Percentiles rank a stretch among this genome's conserved stretches.
phyloP scores from a whole-genome alignment of 352 stramenopile species.

The Pythium vanterpoolii region DNA sequence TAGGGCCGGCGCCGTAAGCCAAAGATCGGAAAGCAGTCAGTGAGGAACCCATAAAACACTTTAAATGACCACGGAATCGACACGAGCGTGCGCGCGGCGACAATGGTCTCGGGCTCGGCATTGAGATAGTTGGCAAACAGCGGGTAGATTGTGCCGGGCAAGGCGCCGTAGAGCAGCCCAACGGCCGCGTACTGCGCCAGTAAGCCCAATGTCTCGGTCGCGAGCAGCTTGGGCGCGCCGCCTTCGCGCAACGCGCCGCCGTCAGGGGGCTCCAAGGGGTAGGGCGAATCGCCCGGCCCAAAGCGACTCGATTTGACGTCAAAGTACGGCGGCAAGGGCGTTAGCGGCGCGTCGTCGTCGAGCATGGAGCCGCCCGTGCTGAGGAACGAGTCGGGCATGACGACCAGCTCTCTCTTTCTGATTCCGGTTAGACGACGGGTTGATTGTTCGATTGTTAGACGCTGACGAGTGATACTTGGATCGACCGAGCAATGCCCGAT shows the following conservation, averaged over 20 bases:
- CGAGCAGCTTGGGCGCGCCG: slow-evolving; percentile 22
- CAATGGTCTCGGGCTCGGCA: slow-evolving; percentile 22
- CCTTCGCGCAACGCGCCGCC: slow-evolving; percentile 28
- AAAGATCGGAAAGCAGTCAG: slow-evolving; percentile 28
- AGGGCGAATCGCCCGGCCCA: background rate
- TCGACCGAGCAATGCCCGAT: background rate
- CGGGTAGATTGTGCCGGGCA: slow-evolving; percentile 29
- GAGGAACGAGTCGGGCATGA: slow-evolving; percentile 2
- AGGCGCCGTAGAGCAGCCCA: slow-evolving; percentile 24
- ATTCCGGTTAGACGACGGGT: background rate
- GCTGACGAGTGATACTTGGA: background rate
- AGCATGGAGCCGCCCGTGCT: slow-evolving; percentile 3
- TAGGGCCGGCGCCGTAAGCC: slow-evolving; percentile 28
- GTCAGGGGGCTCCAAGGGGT: background rate
- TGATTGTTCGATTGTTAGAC: background rate
- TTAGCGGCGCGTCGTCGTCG: slow-evolving; percentile 3
- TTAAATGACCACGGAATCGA: slow-evolving; percentile 38
- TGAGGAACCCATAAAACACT: slow-evolving; percentile 34
- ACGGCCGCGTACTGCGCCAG: slow-evolving; percentile 33
- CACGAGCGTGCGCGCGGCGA: slow-evolving; percentile 26
- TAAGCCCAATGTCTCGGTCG: slow-evolving; percentile 24
- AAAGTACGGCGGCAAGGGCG: slow-evolving; percentile 2
- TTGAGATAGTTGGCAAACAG: slow-evolving; percentile 32
- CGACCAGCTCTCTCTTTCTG: background rate
- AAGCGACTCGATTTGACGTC: background rate